Base-by-base conservation (phyloP, 2,329 filamentous ascomycete species). In the Diaporthe citrichinensis region DNA sequence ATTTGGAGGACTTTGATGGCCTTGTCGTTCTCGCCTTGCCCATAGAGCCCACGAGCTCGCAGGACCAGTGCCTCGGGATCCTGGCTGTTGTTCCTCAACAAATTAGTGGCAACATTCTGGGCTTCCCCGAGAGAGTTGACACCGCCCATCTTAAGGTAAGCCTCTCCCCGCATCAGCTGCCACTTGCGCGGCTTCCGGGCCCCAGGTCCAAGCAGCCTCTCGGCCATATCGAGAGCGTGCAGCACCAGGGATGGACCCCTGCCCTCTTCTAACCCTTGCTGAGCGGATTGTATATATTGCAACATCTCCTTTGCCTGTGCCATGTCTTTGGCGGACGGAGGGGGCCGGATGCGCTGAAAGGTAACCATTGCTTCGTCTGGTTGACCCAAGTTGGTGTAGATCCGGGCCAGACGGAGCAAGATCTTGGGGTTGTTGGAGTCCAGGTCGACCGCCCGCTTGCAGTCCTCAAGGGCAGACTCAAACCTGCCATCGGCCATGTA, bases 31-130 rank as follows among this genome's bases (percentile, higher is more conserved):
- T 99, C 97, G 41, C 97, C 97, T 83, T 97, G 94, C 5, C 92
- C 93, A 81, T 98, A 98, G 68, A 98, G 89, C 23, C 95, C 94
- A 78, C 95, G 92, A 34, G 96, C 97, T 65, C 96, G 92, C 71
- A 99, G 90, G 8, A 98, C 94, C 78, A 99, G 87, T 1, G 96
- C 97, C 85, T 99, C 97, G 2, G 97, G 96, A 81, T 99, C 97
- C 82, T 96, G 94, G 83, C 89, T 95, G 87, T 98, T 98, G 82
- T 90, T 89, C 72, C 97, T 92, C 77, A 99, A 88, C 79, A 99
- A 86, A 3, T 91, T 91, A 91, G 98, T 98, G 80, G 95, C 95
- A 73, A 98, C 92, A 82, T 96, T 97, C 85, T 98, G 95, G 7
- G 95, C 96, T 84, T 98, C 96, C 46, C 95, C 96, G 10, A 98